Conservation (phyloP, 2,329 filamentous ascomycete genomes). For the Cladophialophora carrionii region DNA sequence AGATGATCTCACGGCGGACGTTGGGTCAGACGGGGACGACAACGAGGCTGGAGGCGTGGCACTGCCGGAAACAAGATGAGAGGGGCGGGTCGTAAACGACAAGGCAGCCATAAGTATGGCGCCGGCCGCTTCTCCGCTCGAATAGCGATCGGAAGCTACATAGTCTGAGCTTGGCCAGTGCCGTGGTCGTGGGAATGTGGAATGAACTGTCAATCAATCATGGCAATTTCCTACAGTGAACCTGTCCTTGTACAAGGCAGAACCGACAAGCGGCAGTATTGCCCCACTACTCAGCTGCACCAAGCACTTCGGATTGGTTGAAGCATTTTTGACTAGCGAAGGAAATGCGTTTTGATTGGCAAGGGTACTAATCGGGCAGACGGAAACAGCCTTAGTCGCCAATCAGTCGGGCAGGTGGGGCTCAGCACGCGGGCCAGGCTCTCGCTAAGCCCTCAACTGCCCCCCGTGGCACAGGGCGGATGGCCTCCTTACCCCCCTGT, state of each 20-base stretch:
- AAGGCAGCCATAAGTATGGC: not conserved
- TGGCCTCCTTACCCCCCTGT: too few relatives aligned
- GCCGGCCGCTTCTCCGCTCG: not conserved
- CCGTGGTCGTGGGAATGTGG: not conserved
- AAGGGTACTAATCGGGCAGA: too few relatives aligned
- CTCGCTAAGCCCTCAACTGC: too few relatives aligned
- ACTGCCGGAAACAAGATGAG: not conserved
- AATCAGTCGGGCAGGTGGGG: too few relatives aligned
- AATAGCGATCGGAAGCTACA: not conserved
- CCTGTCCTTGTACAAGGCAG: not conserved
- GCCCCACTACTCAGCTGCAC: not conserved
- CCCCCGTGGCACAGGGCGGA: too few relatives aligned
- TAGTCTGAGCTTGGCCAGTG: not conserved
- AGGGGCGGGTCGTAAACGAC: not conserved
- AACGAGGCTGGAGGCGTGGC: constrained; percentile 2
- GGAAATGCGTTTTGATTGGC: not conserved
- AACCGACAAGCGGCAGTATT: not conserved
- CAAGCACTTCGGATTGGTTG: too few relatives aligned
- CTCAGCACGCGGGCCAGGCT: too few relatives aligned
- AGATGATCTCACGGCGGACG: not conserved
- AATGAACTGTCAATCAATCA: not conserved
- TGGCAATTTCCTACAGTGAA: too few relatives aligned
- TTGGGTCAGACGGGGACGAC: not conserved
- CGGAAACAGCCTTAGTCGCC: too few relatives aligned
- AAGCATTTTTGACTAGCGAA: too few relatives aligned